phyloP scores from a whole-genome alignment of 2,329 filamentous ascomycete species.

The Aspergillus glaucus region DNA sequence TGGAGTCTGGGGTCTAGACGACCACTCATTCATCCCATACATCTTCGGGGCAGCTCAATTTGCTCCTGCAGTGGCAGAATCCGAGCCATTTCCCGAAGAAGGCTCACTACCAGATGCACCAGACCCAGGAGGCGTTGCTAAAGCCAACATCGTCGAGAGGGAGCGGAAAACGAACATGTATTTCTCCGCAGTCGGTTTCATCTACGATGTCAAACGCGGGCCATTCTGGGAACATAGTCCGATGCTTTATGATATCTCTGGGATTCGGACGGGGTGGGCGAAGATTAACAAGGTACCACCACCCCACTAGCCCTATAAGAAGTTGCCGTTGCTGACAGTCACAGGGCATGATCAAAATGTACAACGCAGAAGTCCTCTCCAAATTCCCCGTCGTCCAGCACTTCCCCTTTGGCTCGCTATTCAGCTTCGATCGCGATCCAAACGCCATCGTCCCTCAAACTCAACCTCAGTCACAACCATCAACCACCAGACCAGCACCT shows the following conservation, averaged over 20 bases:
- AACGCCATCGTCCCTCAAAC: slow-evolving; percentile 44
- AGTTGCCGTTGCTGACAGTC: neutral
- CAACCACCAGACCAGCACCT: neutral
- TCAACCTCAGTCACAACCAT: slow-evolving; percentile 43
- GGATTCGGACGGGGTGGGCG: slow-evolving; percentile 87
- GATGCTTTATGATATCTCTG: slow-evolving; percentile 88
- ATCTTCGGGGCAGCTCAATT: slow-evolving; percentile 92
- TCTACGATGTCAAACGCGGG: slow-evolving; percentile 91
- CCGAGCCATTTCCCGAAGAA: slow-evolving; percentile 64
- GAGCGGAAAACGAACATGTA: slow-evolving; percentile 73
- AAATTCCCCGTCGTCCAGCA: slow-evolving; percentile 99
- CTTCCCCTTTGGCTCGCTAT: slow-evolving; percentile 76
- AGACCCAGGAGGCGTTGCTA: slow-evolving; percentile 63
- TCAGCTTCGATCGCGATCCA: slow-evolving; percentile 67
- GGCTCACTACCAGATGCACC: slow-evolving; percentile 69
- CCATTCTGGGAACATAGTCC: slow-evolving; percentile 98
- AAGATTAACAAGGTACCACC: slow-evolving; percentile 78
- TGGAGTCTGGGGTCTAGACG: slow-evolving; percentile 97
- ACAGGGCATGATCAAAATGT: slow-evolving; percentile 98
- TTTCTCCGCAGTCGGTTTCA: slow-evolving; percentile 92
- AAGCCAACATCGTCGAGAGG: slow-evolving; percentile 56
- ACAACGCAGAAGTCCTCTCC: slow-evolving; percentile 87
- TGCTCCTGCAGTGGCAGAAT: slow-evolving; percentile 63
- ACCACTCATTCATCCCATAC: slow-evolving; percentile 90
- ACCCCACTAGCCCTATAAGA: too few species aligned